Percentiles rank a stretch among this genome's conserved stretches.
Evolutionary conservation across 768 basidiomycete species (phyloP).

Genomic region (Thelephora ganbajun): DNA sequence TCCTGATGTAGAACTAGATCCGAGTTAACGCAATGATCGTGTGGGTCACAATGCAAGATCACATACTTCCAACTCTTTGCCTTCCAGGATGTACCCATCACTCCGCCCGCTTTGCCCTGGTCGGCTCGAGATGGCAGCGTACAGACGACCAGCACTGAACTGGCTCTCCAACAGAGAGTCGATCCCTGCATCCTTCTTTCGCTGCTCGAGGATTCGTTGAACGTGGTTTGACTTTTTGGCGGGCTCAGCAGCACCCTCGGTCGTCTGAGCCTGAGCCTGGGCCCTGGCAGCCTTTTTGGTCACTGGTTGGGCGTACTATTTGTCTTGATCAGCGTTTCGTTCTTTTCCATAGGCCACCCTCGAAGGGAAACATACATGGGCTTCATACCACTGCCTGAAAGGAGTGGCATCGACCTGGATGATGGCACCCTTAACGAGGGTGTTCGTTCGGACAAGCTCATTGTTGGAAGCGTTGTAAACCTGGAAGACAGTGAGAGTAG

Average conservation of each 20-base stretch:
- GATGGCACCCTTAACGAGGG: slow-evolving; percentile 92
- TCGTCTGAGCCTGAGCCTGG: slow-evolving; percentile 37
- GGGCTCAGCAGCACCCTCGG: slow-evolving; percentile 33
- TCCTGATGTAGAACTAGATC: slow-evolving; percentile 82
- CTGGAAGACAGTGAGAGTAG: slow-evolving; percentile 22
- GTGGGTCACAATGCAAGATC: not conserved
- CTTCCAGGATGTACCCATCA: slow-evolving; percentile 96
- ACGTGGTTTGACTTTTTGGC: slow-evolving; percentile 83
- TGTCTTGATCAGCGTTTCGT: slow-evolving; percentile 2
- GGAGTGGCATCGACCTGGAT: slow-evolving; percentile 97
- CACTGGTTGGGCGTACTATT: slow-evolving; percentile 87
- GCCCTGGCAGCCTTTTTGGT: slow-evolving; percentile 76
- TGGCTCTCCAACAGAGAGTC: slow-evolving; percentile 82
- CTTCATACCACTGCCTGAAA: slow-evolving; percentile 99
- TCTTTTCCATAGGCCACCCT: not conserved
- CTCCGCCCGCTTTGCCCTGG: slow-evolving; percentile 95
- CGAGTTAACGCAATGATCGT: slow-evolving; percentile 12
- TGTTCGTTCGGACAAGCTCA: slow-evolving; percentile 99
- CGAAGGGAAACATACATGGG: slow-evolving; percentile 56
- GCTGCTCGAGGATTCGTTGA: slow-evolving; percentile 75
- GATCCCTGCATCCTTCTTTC: slow-evolving; percentile 91
- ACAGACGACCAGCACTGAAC: slow-evolving; percentile 90
- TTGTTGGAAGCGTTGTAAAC: slow-evolving; percentile 99
- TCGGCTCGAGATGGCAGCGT: slow-evolving; percentile 85
- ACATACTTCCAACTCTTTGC: slow-evolving; percentile 91